Base-by-base conservation (phyloP, 1,284 basidiomycete species). In the Irpex sp. region DNA sequence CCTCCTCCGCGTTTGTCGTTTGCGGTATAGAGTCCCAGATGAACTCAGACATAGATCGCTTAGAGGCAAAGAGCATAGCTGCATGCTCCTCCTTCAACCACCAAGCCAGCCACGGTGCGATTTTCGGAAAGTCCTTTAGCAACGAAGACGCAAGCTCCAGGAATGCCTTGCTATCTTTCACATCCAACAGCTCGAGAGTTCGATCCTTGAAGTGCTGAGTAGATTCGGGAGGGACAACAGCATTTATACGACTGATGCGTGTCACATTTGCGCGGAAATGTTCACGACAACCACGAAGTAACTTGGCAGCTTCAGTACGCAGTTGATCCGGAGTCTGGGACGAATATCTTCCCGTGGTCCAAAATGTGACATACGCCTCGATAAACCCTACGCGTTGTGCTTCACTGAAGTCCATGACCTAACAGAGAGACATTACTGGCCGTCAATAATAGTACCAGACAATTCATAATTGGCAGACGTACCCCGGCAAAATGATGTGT, bases 1-100 rank as follows among this genome's bases (percentile, higher is more conserved):
- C 62, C 64, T 77, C 75, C 54, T 74, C 69, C 0, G 76, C 69
- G 64, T 76, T 77, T 0, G 70, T 76, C 0, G 70, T 70, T 8
- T 67, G 61, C 1, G 74, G 75, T 15, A 76, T 64, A 0, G 65
- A 68, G 1, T 72, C 61, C 71, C 71, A 74, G 1, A 72, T 26
- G 0, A 66, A 57, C 0, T 47, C 35, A n/a, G 47, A 19, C 68
- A 69, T 65, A 57, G 55, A 66, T 1, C 65, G 46, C 17, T 68
- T 64, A 1, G 68, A 68, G 4, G 66, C 54, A 53, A 75, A 75
- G 0, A 76, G 62, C 72, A 75, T 74, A 0, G 63, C 60, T 0
- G 72, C 72, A 59, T 71, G 64, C 2, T 31, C 60, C 9, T 65
- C 65, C 4, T 68, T 65, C n/a, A 70, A 53, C 72, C 73, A 76